A percentile compares a stretch with the other conserved stretches of the same genome.
These are phyloP conservation scores for Solidago caesia DNA, from an alignment of 129 eudicot genomes.

Conservation along the genomic window DNA sequence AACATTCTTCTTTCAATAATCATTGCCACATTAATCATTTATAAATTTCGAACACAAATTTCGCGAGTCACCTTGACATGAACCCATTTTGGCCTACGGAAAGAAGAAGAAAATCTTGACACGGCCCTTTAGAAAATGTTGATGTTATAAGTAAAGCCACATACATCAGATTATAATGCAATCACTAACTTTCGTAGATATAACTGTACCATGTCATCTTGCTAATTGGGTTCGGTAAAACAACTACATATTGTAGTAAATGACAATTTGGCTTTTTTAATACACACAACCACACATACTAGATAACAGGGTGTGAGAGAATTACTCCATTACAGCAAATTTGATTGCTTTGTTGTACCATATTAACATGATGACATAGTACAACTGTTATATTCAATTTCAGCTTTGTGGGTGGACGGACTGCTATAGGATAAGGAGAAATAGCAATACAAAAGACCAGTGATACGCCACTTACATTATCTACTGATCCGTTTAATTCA, in stretches of 20 bases:
- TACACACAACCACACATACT: too few relatives aligned
- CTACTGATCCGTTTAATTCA: slow-evolving; percentile 36
- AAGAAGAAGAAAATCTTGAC: background rate
- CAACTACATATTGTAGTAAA: too few relatives aligned
- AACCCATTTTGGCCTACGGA: background rate
- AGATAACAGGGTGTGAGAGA: too few relatives aligned
- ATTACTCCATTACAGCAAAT: too few relatives aligned
- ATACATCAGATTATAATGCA: background rate
- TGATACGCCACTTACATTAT: slow-evolving; percentile 45
- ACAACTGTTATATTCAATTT: too few relatives aligned
- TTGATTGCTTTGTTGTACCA: too few relatives aligned
- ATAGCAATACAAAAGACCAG: slow-evolving; percentile 2
- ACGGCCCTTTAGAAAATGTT: background rate
- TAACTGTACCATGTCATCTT: too few relatives aligned
- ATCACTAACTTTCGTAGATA: too few relatives aligned
- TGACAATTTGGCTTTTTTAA: too few relatives aligned
- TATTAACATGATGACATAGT: too few relatives aligned
- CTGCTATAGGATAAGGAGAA: background rate
- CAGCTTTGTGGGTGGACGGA: background rate
- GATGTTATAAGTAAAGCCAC: background rate
- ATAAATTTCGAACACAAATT: background rate
- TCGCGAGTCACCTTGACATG: background rate
- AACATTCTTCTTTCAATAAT: background rate
- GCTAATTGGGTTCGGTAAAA: too few relatives aligned
- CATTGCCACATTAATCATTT: background rate